Evolutionary conservation across 1,284 basidiomycete species (phyloP), one percentile per base, ranked within the genome.

Genomic region (Agaricales sp.): DNA sequence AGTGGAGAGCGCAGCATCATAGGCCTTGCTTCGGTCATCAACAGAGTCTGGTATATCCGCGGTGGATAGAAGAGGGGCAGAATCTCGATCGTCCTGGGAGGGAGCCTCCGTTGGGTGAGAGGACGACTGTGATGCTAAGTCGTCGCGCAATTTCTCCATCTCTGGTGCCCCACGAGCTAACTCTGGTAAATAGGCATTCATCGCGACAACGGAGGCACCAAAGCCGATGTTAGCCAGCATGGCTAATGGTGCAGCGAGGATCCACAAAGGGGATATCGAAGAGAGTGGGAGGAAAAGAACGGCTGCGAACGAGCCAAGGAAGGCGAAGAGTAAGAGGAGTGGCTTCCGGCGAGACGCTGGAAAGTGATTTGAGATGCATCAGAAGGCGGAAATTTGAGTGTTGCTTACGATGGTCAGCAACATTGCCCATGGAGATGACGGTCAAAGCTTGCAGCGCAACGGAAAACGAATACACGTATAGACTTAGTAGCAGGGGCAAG

Each of bases 361-460:
- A 26, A 25, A 25, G 35, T 19, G 25, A 41, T 53, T 50, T 51
- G 44, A 53, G 45, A 26, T 37, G 16, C 21, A 18, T 3, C 25
- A 43, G 45, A 21, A 8, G 35, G 43, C 45, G n/a, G 3, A 38
- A 46, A 11, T 35, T 8, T 46, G 1, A 16, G 45, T n/a, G 26
- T 48, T 23, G 71, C 86, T 50, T 59, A 92, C 91, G 79, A 55
- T 87, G 78, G 64, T 96, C 89, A 1, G 92, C 92, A 49, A 92
- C 81, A 12, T 80, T 80, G 14, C 91, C 89, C 73, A 93, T 86
- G 8, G 90, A 92, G 53, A 95, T 92, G 45, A 96, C 91, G 0
- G 85, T 87, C 14, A 95, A 60, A 0, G 92, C 92, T 61, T 96
- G 93, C 0, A 92, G 63, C 0, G 82, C 82, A 0, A 96, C 92